Percentiles rank a stretch among this genome's conserved stretches.
Evolutionary conservation across 768 basidiomycete species (phyloP).

Genomic region (Kwoniella botswanensis): DNA sequence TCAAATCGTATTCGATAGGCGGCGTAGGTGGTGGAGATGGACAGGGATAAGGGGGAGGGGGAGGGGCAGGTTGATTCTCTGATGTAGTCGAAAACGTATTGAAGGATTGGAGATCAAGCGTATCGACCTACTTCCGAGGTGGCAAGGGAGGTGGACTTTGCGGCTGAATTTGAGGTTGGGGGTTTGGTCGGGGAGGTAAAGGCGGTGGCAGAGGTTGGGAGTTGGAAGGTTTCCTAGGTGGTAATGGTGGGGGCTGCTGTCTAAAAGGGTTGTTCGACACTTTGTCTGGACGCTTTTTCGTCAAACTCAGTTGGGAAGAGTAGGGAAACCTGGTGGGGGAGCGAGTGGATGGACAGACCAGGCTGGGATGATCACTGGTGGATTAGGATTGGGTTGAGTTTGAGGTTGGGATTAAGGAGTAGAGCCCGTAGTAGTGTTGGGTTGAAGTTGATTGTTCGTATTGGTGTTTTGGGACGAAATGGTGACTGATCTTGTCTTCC

Average conservation of each 20-base stretch:
- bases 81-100: neutral
- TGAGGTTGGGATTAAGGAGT: neutral
- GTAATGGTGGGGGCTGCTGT: neutral
- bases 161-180: neutral
- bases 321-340: neutral
- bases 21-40: neutral
- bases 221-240: neutral
- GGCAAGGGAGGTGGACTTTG: neutral
- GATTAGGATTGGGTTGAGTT: neutral
- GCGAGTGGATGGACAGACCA: neutral
- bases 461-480: neutral
- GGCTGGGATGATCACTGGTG: neutral
- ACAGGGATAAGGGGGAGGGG: neutral
- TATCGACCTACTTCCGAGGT: neutral
- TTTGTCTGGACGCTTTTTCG: neutral
- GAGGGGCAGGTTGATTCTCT: neutral
- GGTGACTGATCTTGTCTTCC: neutral
- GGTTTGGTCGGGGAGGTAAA: neutral
- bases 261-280: conserved; percentile 2
- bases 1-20: neutral
- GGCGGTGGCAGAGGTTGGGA: neutral
- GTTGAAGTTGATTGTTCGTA: neutral
- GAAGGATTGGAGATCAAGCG: neutral
- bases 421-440: neutral
- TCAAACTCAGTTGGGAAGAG: neutral